Base-by-base conservation (phyloP, 345 rosid species). In the Salix koriyanagi region DNA sequence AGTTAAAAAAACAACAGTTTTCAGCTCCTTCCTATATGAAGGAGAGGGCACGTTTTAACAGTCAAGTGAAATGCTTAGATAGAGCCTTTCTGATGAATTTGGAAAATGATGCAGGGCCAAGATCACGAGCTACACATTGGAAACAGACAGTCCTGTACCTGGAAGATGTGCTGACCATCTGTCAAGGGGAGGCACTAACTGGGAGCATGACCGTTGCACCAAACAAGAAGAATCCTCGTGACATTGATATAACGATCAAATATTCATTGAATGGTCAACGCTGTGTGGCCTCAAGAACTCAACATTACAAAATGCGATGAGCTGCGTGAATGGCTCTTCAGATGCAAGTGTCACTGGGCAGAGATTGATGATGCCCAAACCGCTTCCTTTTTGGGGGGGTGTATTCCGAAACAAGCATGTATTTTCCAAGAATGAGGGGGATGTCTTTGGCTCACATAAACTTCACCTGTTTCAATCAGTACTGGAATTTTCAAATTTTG, bases 141-240 rank as follows among this genome's bases (percentile, higher is more conserved):
- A 96, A 96, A 84, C 98, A 96, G 83, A 94, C 99, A 2, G 94
- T 96, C 15, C 67, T 94, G 62, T 96, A 94, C 84, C 87, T 96
- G 65, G 99, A 94, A 81, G 99, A 96, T 70, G 97, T 96, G 75
- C 72, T 96, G n/a, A 94, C 97, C 34, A 86, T 94, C 41, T 92
- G 99, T 37, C 92, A 96, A 81, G 98, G 97, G 37, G 99, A 96
- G 87, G 84, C 92, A 18, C 65, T 96, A 48, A 81, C 70, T 37
- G 99, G 99, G 73, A 91, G 89, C 88, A 87, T 96, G 97, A 88
- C 98, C 1, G 95, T 94, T 75, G 86, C 97, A 26, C 91, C 84
- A 71, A 94, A 94, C 90, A 90, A 88, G 86, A 94, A 88, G 86
- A 94, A 96, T 85, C 98, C 97, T 10, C 92, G 98, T 68, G 99